Percentiles rank a stretch among this genome's conserved stretches.
Conservation (phyloP, 116 monocot species). For the Trichopus zeylanicus region DNA sequence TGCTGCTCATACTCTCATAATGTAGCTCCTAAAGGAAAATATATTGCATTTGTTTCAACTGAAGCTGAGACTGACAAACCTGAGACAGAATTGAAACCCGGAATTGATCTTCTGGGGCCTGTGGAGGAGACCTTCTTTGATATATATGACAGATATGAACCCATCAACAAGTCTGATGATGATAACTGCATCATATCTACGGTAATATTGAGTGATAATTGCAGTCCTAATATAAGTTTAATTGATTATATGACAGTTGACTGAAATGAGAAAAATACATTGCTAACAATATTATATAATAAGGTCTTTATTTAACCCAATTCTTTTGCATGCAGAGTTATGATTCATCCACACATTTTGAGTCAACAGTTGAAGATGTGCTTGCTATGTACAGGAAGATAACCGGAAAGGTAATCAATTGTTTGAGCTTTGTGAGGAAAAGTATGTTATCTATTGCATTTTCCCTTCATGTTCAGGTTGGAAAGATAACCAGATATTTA, state of each 20-base stretch:
- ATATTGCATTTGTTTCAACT: slow-evolving; percentile 1
- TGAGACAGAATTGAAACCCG: not conserved
- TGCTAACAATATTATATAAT: no score
- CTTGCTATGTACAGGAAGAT: not conserved
- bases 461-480: no score
- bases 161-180: not conserved
- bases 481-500: no score
- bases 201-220: no score
- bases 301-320: no score
- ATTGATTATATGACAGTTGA: no score
- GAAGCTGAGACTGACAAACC: not conserved
- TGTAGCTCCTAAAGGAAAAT: not conserved
- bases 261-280: no score
- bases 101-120: not conserved
- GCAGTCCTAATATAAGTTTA: no score
- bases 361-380: slow-evolving; percentile 1
- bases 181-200: not conserved
- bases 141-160: not conserved
- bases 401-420: not conserved
- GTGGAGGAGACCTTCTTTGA: slow-evolving; percentile 1
- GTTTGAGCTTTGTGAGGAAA: no score
- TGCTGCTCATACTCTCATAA: not conserved
- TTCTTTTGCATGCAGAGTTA: not conserved
- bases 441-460: no score
- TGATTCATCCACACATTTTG: slow-evolving; percentile 2